A percentile compares a stretch with the other conserved stretches of the same genome.
Conservation (phyloP, 192 early-diverging fungal species). For the Phlyctochytrium arcticum region DNA sequence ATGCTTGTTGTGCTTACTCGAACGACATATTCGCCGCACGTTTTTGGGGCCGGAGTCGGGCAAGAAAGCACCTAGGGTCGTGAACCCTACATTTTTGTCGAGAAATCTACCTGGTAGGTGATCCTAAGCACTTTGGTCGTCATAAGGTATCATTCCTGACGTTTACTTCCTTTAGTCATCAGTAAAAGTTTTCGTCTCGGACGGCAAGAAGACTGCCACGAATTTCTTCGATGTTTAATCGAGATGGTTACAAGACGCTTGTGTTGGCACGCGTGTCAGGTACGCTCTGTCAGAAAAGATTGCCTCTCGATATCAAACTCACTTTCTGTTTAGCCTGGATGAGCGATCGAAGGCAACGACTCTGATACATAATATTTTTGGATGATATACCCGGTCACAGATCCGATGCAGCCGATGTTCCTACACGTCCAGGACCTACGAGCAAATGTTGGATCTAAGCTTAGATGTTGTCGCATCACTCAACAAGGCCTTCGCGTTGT, state of each 20-base stretch:
- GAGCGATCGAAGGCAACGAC: neutral
- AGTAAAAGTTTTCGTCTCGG: neutral
- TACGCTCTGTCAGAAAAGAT: too few species aligned
- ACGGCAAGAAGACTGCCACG: neutral
- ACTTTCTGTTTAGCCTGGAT: neutral
- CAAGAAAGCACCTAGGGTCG: neutral
- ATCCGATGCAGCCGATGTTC: neutral
- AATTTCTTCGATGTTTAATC: neutral
- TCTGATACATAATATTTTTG: neutral
- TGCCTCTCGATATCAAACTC: too few species aligned
- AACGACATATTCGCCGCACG: neutral
- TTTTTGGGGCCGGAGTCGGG: neutral
- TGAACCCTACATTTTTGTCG: neutral
- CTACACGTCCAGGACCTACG: neutral
- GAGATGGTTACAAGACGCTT: neutral
- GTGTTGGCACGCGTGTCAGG: neutral
- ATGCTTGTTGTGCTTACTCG: neutral
- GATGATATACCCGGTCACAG: neutral
- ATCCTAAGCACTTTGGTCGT: neutral
- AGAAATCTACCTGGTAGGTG: neutral
- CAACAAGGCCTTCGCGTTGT: neutral
- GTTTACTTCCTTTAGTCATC: neutral
- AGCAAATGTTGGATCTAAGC: neutral
- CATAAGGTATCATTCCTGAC: neutral
- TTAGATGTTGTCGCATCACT: neutral